These are phyloP conservation scores for Talaromyces stipitatus DNA, from an alignment of 495 filamentous ascomycete species.

Conservation along the genomic window DNA sequence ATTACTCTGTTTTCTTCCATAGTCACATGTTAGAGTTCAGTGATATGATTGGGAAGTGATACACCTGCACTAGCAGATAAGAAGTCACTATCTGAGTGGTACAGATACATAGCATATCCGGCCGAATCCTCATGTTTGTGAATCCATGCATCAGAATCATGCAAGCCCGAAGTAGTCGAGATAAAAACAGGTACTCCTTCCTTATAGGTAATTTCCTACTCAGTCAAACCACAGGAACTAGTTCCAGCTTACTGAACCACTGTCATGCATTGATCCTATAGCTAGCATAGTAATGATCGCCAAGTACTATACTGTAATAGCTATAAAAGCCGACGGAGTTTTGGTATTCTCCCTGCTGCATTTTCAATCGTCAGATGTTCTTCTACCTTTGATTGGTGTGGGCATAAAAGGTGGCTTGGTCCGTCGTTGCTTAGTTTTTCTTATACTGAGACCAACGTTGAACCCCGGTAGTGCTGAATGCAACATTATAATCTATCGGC, in stretches of 20 bases:
- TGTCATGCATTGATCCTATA: not conserved
- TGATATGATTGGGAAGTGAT: too few species aligned
- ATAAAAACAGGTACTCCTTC: too few species aligned
- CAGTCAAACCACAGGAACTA: not conserved
- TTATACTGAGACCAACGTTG: not conserved
- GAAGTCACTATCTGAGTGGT: too few species aligned
- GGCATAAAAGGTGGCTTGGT: not conserved
- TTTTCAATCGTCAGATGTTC: not conserved
- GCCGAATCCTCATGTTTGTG: too few species aligned
- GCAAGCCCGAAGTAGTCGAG: too few species aligned
- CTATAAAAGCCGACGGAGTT: not conserved
- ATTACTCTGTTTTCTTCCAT: not conserved
- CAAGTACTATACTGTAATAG: not conserved
- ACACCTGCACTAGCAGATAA: too few species aligned
- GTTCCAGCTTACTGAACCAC: too few species aligned
- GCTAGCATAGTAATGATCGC: not conserved
- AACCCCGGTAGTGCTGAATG: not conserved
- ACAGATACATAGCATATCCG: too few species aligned
- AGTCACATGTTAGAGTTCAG: not conserved
- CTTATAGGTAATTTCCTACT: not conserved
- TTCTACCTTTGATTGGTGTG: not conserved
- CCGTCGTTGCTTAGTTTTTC: not conserved
- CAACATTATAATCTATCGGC: not conserved
- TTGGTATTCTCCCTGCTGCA: not conserved
- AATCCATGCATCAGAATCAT: too few species aligned